A percentile compares a stretch with the other conserved stretches of the same genome.
phyloP scores from a whole-genome alignment of 2,329 filamentous ascomycete genomes.

The Bipolaris oryzae region DNA sequence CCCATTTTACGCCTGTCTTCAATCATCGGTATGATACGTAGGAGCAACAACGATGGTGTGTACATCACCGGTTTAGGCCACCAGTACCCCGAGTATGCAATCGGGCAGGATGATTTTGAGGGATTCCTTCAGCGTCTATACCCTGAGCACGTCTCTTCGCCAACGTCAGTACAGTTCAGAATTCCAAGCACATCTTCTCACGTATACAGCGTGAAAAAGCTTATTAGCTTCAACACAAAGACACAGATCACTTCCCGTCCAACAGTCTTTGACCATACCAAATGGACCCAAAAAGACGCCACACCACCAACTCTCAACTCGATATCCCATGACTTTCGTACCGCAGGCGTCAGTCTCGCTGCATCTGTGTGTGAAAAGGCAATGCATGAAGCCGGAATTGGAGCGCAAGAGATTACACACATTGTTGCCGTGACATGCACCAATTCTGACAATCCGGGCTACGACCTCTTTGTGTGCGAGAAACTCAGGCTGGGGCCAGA shows the following conservation, averaged over 20 bases:
- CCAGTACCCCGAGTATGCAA: conserved; percentile 22
- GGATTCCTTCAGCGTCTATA: conserved; percentile 16
- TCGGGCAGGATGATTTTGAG: conserved; percentile 20
- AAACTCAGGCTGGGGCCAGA: conserved; percentile 35
- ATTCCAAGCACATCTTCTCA: too few relatives aligned
- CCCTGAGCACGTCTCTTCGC: conserved; percentile 14
- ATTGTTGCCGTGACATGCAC: conserved; percentile 49
- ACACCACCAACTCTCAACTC: conserved; percentile 28
- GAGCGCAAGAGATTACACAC: conserved; percentile 43
- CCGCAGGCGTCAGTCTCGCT: conserved; percentile 39
- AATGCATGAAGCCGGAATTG: conserved; percentile 35
- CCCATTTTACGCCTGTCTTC: background rate
- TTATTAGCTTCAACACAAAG: conserved; percentile 21
- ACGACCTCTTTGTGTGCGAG: conserved; percentile 47
- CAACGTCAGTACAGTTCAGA: conserved; percentile 14
- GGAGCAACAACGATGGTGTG: conserved; percentile 1
- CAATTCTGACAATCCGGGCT: conserved; percentile 47
- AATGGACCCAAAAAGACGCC: conserved; percentile 18
- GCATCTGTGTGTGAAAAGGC: conserved; percentile 42
- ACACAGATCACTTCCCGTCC: conserved; percentile 25
- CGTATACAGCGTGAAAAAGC: conserved; percentile 20
- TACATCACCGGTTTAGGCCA: conserved; percentile 29
- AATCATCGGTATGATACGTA: conserved; percentile 1
- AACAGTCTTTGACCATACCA: conserved; percentile 9
- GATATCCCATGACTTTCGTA: conserved; percentile 36